Percentiles rank a stretch among this genome's conserved stretches.
These are phyloP conservation scores for Wakefieldia striispora DNA, from an alignment of 768 basidiomycete genomes.

Conservation along the genomic window DNA sequence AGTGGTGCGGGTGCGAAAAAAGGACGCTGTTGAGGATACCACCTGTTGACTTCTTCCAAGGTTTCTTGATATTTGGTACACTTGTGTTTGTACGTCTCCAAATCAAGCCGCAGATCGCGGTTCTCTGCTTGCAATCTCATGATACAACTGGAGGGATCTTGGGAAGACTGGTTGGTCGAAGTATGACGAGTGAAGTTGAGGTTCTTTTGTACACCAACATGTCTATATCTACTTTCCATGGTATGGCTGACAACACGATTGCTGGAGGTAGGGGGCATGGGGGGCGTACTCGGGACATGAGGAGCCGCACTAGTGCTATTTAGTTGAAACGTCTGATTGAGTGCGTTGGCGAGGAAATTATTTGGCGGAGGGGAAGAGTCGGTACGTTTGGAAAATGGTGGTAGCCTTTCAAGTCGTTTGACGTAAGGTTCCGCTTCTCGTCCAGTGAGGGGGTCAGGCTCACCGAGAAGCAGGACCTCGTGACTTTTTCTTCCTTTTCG, in stretches of 20 bases:
- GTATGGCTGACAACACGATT: background rate
- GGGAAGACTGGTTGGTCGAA: background rate
- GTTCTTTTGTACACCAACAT: constrained; percentile 24
- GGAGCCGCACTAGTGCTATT: constrained; percentile 18
- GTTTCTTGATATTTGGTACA: constrained; percentile 3
- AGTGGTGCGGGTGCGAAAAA: background rate
- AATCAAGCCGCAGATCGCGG: constrained; percentile 5
- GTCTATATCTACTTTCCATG: constrained; percentile 12
- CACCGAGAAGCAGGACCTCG: constrained; percentile 31
- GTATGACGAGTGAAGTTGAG: constrained; percentile 20
- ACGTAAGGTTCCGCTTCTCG: constrained; percentile 29
- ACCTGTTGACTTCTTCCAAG: constrained; percentile 12
- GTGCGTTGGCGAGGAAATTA: constrained; percentile 22
- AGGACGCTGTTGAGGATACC: constrained; percentile 2
- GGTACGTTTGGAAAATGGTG: constrained; percentile 1
- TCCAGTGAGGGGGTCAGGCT: constrained; percentile 29
- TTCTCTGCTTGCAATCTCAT: constrained; percentile 19
- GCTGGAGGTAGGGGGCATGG: constrained; percentile 1
- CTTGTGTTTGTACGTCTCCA: constrained; percentile 8
- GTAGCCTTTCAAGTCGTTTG: constrained; percentile 23
- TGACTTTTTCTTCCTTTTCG: constrained; percentile 17
- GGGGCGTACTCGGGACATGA: constrained; percentile 7
- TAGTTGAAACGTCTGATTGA: constrained; percentile 27
- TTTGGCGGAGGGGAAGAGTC: background rate
- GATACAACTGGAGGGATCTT: constrained; percentile 12